These are phyloP conservation scores for Cnidoscolus chayamansa DNA, from an alignment of 441 rosid genomes.

Conservation along the genomic window DNA sequence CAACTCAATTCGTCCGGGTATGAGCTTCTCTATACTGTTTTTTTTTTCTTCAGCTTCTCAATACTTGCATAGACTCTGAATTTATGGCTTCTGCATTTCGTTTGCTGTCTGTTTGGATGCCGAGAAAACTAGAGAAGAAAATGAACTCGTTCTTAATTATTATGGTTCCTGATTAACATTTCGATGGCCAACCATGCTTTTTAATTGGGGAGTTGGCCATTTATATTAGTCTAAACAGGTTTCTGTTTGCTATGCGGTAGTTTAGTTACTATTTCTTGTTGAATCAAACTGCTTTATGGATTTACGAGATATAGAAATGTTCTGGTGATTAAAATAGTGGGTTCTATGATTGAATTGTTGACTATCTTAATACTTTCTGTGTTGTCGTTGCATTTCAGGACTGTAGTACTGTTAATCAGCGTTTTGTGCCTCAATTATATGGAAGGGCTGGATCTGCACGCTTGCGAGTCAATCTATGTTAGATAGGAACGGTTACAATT, in stretches of 20 bases:
- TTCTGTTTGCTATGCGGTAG: neutral
- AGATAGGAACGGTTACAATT: conserved; percentile 15
- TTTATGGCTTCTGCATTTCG: neutral
- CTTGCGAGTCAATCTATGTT: neutral
- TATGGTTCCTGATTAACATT: too few species aligned
- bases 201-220: too few species aligned
- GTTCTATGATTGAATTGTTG: neutral
- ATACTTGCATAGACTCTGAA: too few species aligned
- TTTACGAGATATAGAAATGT: neutral
- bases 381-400: conserved; percentile 15
- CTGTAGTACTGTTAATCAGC: neutral
- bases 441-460: conserved; percentile 8
- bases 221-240: neutral
- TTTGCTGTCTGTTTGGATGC: conserved; percentile 7
- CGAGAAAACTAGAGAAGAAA: neutral
- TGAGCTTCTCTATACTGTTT: conserved; percentile 5
- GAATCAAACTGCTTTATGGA: neutral
- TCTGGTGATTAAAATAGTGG: neutral
- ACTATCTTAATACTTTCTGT: neutral
- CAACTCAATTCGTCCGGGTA: conserved; percentile 22
- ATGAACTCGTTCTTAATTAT: too few species aligned
- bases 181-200: too few species aligned
- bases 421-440: neutral
- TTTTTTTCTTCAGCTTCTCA: too few species aligned
- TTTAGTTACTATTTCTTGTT: neutral